Base-by-base conservation (phyloP, 2,329 filamentous ascomycete genomes). In the Elsinoe batatas region DNA sequence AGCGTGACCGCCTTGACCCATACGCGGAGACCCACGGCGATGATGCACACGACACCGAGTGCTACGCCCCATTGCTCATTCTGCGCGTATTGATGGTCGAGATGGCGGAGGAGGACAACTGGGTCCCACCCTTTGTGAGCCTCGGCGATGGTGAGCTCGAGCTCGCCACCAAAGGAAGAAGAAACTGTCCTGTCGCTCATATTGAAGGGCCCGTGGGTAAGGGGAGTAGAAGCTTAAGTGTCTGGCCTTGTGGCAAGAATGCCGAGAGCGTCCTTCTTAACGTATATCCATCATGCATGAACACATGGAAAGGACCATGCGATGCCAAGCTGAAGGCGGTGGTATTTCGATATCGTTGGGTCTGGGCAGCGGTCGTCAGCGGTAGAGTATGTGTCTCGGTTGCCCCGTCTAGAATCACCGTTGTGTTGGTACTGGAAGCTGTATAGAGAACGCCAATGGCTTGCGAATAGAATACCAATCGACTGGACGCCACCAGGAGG, bases 61-160 rank as follows among this genome's bases (percentile, higher is more conserved):
- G 43, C 43, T 7, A 17, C 15, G 12, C 43, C 43, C 43, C 22
- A 47, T 47, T 12, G 43, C 15, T 47, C 43, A 17, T 47, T 47
- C 22, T 47, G 18, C 11, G 43, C 43, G 20, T 47, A 47, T 17
- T 47, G 18, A 17, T 33, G 15, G 43, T 47, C 43, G 20, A 47
- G 26, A 47, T 47, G 43, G 18, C 15, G 22, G 43, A 47, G 43
- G 18, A 47, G 43, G 10, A 47, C 43, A 11, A 47, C 43, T 18
- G 43, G 43, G 10, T 47, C 43, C 43, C 43, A 47, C 4, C 43
- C 43, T 13, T 47, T 47, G 43, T 47, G 43, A 32, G 43, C 43
- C 43, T 47, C 43, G 20, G 43, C 43, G 22, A 47, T 47, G 43
- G 43, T 47, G 22, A 47, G 43, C 10, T 47, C 43, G 43, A 47